Base-by-base conservation (phyloP, 306 rosid species). In the Vicia faba region DNA sequence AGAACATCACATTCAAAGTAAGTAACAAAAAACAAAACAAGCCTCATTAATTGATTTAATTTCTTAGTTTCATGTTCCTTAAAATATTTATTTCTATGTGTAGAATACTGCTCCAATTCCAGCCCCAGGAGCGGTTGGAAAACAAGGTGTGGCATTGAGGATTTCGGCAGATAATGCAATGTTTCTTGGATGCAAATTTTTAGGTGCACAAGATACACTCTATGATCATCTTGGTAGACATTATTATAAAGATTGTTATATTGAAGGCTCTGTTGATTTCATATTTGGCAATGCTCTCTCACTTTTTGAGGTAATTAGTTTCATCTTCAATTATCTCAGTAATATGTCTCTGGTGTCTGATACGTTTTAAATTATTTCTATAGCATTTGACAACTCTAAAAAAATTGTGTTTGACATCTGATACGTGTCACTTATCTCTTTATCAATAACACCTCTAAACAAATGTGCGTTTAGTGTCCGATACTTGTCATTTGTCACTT, bases 1-100 rank as follows among this genome's bases (percentile, higher is more conserved):
- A 83, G 69, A 95, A 90, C 89, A 90, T 95, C 31, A 95, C 99
- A 15, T 90, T 95, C 80, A 86, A 88, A 87, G 98, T 88, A 66
- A 20, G 60, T 51, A 26, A 54, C 28, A 61, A 31, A 28, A 29
- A 61, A 70, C 23, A 23, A 29, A 28, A 29, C 61, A 70, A 33
- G 7, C 16, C 26, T 16, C 3, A 10, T 31, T 33, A 2, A 5
- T 31, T 33, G 7, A 33, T 15, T 18, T 16, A 31, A 33, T 16
- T 69, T 11, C 13, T 8, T n/a, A n/a, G n/a, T n/a, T 7, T 33
- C 9, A 33, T 33, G 19, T 46, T 48, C 8, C 5, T 48, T 5
- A 13, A 29, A 0, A n/a, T n/a, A n/a, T n/a, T n/a, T n/a, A n/a
- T n/a, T n/a, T n/a, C n/a, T n/a, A n/a, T n/a, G n/a, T n/a, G 7